Base-by-base conservation (phyloP, 106 monocot genomes). In the Platanthera guangdongensis region DNA sequence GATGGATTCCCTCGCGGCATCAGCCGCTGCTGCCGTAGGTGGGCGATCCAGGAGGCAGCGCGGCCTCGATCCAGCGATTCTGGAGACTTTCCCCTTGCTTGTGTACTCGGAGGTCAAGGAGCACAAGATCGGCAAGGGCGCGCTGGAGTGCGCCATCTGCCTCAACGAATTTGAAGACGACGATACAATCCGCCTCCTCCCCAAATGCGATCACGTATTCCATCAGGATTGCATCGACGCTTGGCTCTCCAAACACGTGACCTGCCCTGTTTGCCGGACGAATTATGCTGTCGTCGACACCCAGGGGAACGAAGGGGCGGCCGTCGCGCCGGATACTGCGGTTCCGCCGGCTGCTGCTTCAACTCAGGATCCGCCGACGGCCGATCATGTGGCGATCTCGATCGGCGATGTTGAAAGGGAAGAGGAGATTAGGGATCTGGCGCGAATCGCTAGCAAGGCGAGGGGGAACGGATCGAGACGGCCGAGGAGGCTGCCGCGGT, bases 141-240 rank as follows among this genome's bases (percentile, higher is more conserved):
- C 84, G 64, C 84, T 99, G 0, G 94, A 99, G 84, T 99, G 94
- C 85, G 99, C 94, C 18, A 92, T 99, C 25, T 99, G 99, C 79
- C 51, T 99, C 68, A 76, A 75, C 72, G 99, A 99, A 85, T 99
- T 99, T 85, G 90, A 94, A 51, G 99, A 99, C 59, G 85, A 90
- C 50, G 99, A 99, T 52, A 82, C 74, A 4, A 83, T 99, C 65
- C 87, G 88, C 12, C 85, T 94, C 47, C 89, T 99, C 45, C 94
- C 99, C 51, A 83, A 82, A 69, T 99, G 99, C 81, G 79, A 57
- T 68, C 99, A 99, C 85, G 94, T 87, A 46, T 99, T 99, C 86
- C 99, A 99, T 57, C 78, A 85, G n/a, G 88, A 94, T 11, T 99
- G 99, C 83, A 92, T 99, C 78, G 92, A 92, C 72, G 82, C 86